Evolutionary conservation across 495 filamentous ascomycete genomes (phyloP).

Genomic region (Xylaria nigripes): DNA sequence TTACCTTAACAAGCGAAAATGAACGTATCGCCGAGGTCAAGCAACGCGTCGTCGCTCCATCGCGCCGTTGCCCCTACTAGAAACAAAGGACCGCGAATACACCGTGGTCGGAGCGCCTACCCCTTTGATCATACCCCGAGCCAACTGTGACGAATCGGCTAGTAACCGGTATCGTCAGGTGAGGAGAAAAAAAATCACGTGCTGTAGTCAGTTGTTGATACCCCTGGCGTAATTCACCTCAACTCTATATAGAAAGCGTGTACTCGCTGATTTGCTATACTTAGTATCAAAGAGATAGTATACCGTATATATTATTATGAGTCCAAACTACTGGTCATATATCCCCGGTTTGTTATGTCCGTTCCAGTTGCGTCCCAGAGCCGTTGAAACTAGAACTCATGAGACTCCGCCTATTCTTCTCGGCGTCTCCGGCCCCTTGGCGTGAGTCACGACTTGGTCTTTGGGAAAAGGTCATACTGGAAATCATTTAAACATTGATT

Average conservation of each 20-base stretch:
- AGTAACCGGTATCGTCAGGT: not conserved
- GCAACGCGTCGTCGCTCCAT: slow-evolving; percentile 3
- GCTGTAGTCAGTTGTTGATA: slow-evolving; percentile 7
- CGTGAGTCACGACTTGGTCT: not conserved
- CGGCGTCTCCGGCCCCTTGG: not conserved
- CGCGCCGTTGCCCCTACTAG: not conserved
- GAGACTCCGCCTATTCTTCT: not conserved
- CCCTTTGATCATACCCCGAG: not conserved
- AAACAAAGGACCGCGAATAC: not conserved
- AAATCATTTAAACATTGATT: not conserved
- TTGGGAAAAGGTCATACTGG: not conserved
- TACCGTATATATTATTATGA: slow-evolving; percentile 2
- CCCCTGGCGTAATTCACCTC: slow-evolving; percentile 1
- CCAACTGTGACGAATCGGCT: slow-evolving; percentile 1
- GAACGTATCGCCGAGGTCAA: not conserved
- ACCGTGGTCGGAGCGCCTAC: too few relatives aligned
- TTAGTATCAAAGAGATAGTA: not conserved
- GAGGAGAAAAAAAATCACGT: slow-evolving; percentile 3
- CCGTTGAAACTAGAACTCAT: not conserved
- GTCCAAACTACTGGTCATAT: not conserved
- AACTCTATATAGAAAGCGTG: slow-evolving; percentile 4
- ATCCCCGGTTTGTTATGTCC: not conserved
- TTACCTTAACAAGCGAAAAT: not conserved
- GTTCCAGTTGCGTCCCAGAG: not conserved
- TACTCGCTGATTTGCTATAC: slow-evolving; percentile 4